Conservation (phyloP, 345 rosid genomes). For the Hibiscus tridactylites region DNA sequence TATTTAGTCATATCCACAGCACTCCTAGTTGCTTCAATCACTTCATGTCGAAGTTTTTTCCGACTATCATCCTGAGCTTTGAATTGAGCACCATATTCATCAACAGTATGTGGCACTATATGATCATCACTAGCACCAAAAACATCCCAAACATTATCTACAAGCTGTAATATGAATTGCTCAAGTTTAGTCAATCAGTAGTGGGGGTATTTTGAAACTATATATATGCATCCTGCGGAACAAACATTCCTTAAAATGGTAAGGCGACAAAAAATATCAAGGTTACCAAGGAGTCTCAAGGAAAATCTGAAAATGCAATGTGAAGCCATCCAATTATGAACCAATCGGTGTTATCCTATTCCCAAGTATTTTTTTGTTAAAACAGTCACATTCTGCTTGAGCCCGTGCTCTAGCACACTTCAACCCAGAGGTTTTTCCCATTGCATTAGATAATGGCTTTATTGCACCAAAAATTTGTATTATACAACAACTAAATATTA, state of each 20-base stretch:
- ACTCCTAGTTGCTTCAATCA: slow-evolving; percentile 26
- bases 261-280: background rate
- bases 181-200: background rate
- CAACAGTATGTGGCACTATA: slow-evolving; percentile 52
- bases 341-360: background rate
- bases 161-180: slow-evolving; percentile 36
- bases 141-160: slow-evolving; percentile 45
- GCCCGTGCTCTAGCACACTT: background rate
- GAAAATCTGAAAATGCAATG: background rate
- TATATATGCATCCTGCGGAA: background rate
- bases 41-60: slow-evolving; percentile 42
- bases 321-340: background rate
- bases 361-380: background rate
- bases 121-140: slow-evolving; percentile 55
- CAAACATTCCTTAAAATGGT: background rate
- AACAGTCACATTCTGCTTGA: background rate
- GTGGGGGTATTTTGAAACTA: background rate
- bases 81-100: slow-evolving; percentile 28
- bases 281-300: background rate
- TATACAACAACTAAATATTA: background rate
- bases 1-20: slow-evolving; percentile 22
- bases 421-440: background rate
- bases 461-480: background rate
- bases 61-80: slow-evolving; percentile 23
- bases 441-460: background rate